A percentile compares a stretch with the other conserved stretches of the same genome.
These are phyloP conservation scores for Melanomma pulvis-pyrius DNA, from an alignment of 495 filamentous ascomycete species.

Conservation along the genomic window DNA sequence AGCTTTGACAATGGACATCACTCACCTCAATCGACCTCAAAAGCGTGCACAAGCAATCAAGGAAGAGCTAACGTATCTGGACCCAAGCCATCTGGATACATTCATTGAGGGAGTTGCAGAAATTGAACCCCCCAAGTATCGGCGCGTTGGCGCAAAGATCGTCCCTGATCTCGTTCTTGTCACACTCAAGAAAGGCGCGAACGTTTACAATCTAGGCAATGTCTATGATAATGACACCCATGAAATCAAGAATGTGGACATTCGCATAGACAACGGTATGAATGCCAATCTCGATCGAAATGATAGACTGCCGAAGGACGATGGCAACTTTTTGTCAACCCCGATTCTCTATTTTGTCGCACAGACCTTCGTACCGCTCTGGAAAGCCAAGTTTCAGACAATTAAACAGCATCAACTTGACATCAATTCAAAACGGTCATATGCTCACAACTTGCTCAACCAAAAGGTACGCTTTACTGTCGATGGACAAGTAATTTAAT, in stretches of 20 bases:
- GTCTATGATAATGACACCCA: not conserved
- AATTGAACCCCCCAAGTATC: conserved; percentile 23
- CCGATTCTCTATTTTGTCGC: conserved; percentile 3
- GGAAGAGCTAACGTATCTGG: conserved; percentile 9
- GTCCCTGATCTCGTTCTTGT: not conserved
- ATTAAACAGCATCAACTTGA: not conserved
- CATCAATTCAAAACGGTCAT: conserved; percentile 10
- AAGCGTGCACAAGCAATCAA: conserved; percentile 7
- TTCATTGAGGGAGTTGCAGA: conserved; percentile 19
- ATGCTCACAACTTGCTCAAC: not conserved
- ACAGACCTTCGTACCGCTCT: not conserved
- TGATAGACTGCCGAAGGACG: not conserved
- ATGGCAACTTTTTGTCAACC: not conserved
- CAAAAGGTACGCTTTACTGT: not conserved
- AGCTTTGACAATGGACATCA: not conserved
- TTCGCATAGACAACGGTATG: conserved; percentile 6
- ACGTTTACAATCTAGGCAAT: conserved; percentile 13
- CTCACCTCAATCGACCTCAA: conserved; percentile 14
- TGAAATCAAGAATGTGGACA: not conserved
- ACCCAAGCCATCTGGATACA: conserved; percentile 11
- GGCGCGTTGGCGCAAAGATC: not conserved
- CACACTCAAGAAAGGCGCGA: conserved; percentile 10
- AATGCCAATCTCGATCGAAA: not conserved
- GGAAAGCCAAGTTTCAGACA: conserved; percentile 13
- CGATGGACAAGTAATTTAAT: conserved; percentile 7